Evolutionary conservation across 140 eudicot species (phyloP).

Genomic region (Cichorium intybus): DNA sequence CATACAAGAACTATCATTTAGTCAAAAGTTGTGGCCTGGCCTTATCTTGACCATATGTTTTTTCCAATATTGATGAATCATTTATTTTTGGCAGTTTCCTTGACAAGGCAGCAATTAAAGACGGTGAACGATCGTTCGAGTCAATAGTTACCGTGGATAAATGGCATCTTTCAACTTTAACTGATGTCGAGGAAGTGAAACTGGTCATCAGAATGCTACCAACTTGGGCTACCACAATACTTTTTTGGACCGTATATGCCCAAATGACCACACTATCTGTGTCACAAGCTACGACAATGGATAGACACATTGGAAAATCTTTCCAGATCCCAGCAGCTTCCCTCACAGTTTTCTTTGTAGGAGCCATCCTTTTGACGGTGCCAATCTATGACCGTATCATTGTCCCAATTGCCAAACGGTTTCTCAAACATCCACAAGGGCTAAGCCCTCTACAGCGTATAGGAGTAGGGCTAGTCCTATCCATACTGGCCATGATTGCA

Average conservation of each 20-base stretch:
- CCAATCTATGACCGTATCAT: constrained; percentile 48
- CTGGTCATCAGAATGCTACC: constrained; percentile 62
- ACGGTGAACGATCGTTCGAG: constrained; percentile 30
- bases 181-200: constrained; percentile 72
- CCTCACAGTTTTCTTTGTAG: constrained; percentile 56
- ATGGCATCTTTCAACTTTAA: constrained; percentile 55
- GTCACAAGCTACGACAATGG: constrained; percentile 68
- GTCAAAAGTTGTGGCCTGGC: background rate
- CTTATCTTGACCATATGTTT: background rate
- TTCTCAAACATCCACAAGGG: constrained; percentile 57
- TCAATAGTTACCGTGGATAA: constrained; percentile 24
- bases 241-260: constrained; percentile 69
- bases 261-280: constrained; percentile 75
- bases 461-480: constrained; percentile 52
- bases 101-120: constrained; percentile 65
- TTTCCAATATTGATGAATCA: constrained; percentile 1
- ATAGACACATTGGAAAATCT: constrained; percentile 50
- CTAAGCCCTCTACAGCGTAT: constrained; percentile 58
- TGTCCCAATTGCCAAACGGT: constrained; percentile 38
- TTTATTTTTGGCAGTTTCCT: constrained; percentile 43
- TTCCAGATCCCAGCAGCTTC: constrained; percentile 70
- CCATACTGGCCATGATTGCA: constrained; percentile 50
- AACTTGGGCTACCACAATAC: constrained; percentile 64
- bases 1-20: background rate
- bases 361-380: constrained; percentile 47